phyloP scores from a whole-genome alignment of 345 rosid species.

The Hibiscus mutabilis region DNA sequence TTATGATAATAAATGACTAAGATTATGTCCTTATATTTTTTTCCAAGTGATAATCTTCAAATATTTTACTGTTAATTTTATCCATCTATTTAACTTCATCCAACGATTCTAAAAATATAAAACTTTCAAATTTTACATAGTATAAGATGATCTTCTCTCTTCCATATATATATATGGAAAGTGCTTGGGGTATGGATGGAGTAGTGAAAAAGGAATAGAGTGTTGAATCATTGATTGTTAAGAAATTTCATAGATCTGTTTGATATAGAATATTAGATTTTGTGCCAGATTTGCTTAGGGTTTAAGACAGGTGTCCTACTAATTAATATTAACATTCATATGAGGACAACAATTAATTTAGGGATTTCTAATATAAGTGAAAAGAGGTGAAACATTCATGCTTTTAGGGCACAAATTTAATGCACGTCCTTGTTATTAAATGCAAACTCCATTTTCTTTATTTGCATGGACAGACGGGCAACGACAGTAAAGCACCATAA shows the following conservation, averaged over 20 bases:
- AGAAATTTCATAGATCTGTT: neutral
- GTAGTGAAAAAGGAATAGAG: neutral
- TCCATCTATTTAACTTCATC: no score
- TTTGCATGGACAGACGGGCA: neutral
- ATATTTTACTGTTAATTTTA: no score
- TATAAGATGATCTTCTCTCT: no score
- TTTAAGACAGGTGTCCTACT: neutral
- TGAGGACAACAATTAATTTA: neutral
- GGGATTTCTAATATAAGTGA: neutral
- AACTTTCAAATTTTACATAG: no score
- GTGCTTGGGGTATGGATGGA: neutral
- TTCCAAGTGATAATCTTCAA: no score
- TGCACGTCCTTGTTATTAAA: neutral
- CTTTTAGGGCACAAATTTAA: neutral
- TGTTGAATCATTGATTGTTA: neutral
- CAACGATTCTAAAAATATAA: no score
- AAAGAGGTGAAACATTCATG: neutral
- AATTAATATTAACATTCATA: neutral
- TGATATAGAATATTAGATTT: constrained; percentile 1
- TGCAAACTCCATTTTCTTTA: neutral
- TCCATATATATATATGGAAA: no score
- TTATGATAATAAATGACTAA: no score
- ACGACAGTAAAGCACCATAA: neutral
- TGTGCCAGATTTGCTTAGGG: neutral
- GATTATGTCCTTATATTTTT: no score